A percentile compares a stretch with the other conserved stretches of the same genome.
These are phyloP conservation scores for Quercus phellos DNA, from an alignment of 331 rosid genomes.

Conservation along the genomic window DNA sequence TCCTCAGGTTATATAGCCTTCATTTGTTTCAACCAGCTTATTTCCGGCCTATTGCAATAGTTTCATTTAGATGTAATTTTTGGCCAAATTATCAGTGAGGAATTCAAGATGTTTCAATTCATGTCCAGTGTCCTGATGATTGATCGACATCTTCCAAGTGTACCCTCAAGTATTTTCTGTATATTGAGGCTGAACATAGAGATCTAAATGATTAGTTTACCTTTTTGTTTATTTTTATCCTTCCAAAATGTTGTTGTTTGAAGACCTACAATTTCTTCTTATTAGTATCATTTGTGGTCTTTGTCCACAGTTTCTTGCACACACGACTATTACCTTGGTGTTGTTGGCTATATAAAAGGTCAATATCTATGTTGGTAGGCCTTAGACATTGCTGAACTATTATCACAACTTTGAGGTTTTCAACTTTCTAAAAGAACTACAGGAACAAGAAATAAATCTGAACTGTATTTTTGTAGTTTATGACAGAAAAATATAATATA, in stretches of 20 bases:
- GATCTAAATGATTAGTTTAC: not conserved
- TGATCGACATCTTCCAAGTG: not conserved
- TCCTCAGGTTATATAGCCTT: not conserved
- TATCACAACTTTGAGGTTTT: no score
- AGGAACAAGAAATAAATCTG: no score
- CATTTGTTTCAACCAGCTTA: not conserved
- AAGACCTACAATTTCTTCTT: not conserved
- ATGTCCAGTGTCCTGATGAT: not conserved
- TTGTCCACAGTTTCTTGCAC: no score
- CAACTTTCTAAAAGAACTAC: no score
- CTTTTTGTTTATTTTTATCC: not conserved
- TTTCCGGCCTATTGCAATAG: not conserved
- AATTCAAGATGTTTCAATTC: not conserved
- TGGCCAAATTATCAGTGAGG: not conserved
- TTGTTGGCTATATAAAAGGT: no score
- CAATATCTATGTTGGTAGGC: no score
- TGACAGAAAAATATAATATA: no score
- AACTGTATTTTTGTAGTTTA: no score
- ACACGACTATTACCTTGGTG: no score
- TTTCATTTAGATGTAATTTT: not conserved
- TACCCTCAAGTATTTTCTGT: not conserved
- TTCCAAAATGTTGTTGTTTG: not conserved
- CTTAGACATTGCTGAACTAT: no score
- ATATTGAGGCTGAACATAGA: not conserved
- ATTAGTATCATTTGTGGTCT: no score